Evolutionary conservation across 257 asterid genomes (phyloP).

Genomic region (Parsonsia alboflavescens): DNA sequence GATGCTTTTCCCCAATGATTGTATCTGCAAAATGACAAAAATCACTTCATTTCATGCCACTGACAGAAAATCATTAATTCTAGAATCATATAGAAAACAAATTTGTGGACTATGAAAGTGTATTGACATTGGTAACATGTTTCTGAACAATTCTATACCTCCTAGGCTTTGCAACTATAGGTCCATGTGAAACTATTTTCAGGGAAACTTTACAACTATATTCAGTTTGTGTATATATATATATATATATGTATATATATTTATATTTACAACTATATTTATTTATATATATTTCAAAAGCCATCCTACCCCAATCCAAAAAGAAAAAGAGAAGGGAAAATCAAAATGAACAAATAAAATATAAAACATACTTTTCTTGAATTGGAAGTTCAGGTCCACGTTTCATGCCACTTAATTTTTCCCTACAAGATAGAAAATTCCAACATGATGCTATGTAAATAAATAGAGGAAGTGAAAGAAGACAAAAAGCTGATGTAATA

Average conservation of each 20-base stretch:
- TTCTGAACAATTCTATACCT: background rate
- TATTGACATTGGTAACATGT: no score
- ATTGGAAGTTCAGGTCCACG: constrained; percentile 62
- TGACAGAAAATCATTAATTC: background rate
- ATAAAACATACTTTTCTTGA: constrained; percentile 60
- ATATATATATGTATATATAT: no score
- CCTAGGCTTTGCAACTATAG: background rate
- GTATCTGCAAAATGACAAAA: constrained; percentile 45
- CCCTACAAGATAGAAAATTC: constrained; percentile 46
- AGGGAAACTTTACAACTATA: background rate
- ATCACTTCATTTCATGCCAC: constrained; percentile 8
- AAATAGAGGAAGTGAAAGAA: background rate
- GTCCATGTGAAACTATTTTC: background rate
- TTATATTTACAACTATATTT: no score
- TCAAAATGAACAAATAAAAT: constrained; percentile 4
- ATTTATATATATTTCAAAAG: no score
- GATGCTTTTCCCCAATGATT: constrained; percentile 87
- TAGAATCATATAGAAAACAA: background rate
- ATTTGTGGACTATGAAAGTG: background rate
- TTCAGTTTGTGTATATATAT: background rate
- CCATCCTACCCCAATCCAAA: background rate
- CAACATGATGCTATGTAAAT: background rate
- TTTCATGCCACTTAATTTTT: constrained; percentile 32
- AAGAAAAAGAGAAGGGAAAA: background rate
- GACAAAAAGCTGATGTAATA: background rate